Evolutionary conservation across 495 filamentous ascomycete genomes (phyloP), one percentile per base, ranked within the genome.

Genomic region (Bathelium albidoporum): DNA sequence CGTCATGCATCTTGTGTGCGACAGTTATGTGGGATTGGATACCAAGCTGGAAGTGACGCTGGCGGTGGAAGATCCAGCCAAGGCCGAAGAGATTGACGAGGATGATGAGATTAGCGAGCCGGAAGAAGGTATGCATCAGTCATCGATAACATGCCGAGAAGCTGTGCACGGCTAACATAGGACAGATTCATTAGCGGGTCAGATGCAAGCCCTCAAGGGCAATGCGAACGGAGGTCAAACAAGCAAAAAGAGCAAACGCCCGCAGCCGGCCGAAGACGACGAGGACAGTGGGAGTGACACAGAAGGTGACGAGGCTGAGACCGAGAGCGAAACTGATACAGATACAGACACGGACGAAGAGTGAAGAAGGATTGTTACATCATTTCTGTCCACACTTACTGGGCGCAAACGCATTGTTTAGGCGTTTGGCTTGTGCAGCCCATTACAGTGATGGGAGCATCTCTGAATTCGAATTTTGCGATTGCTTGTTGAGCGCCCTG

Each of bases 51-150:
- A 95, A 64, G 90, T 96, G 36, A 91, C 87, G 14, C 79, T 98
- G 49, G 80, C 86, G 59, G 89, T 98, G n/a, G 92, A 96, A 68
- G 93, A 96, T 67, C 85, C 87, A 44, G 87, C 84, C 73, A 94
- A 92, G 77, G 92, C 88, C 20, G 86, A 82, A 32, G 84, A 85
- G 60, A 84, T 95, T 70, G 83, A 84, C 43, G 88, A 87, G 18
- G 89, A 90, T 65, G 94, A 97, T 69, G 93, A 97, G 69, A 97
- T 97, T 66, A 95, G 89, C 73, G 94, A 98, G 74, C 93, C 95
- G 10, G 94, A 97, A 71, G 94, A 97, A 79, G 94, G 94, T 95
- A 80, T 79, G 85, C 76, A 49, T 45, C 32, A 26, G 32, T 34
- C 34, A 60, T 32, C 24, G 24, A 44, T 55, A 16, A 14, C 49